These are phyloP conservation scores for Suillus brevipes DNA, from an alignment of 768 basidiomycete species.

Conservation along the genomic window DNA sequence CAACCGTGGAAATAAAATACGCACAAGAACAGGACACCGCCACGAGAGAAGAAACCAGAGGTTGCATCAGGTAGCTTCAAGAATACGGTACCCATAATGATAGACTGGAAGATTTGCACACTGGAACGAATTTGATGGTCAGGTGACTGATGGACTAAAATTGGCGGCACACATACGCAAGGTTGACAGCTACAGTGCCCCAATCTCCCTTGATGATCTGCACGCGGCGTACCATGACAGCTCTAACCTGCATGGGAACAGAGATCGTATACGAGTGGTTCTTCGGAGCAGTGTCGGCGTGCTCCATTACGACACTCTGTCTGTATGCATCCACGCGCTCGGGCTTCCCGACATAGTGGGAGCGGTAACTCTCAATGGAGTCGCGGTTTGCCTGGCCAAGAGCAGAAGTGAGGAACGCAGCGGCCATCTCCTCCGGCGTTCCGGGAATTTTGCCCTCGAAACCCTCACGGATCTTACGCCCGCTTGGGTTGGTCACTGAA, in stretches of 20 bases:
- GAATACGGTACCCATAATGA: slow-evolving; percentile 75
- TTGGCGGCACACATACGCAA: slow-evolving; percentile 14
- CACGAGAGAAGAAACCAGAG: slow-evolving; percentile 84
- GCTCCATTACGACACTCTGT: slow-evolving; percentile 53
- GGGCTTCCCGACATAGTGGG: slow-evolving; percentile 47
- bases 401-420: slow-evolving; percentile 44
- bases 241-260: slow-evolving; percentile 45
- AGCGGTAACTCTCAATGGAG: slow-evolving; percentile 51
- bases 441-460: slow-evolving; percentile 30
- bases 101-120: slow-evolving; percentile 38
- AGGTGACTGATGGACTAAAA: background rate
- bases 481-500: slow-evolving; percentile 60
- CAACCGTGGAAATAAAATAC: slow-evolving; percentile 36
- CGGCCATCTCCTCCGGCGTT: slow-evolving; percentile 59
- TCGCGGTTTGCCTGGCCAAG: slow-evolving; percentile 41
- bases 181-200: slow-evolving; percentile 31
- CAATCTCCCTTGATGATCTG: slow-evolving; percentile 46
- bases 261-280: slow-evolving; percentile 50
- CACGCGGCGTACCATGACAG: slow-evolving; percentile 47
- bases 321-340: slow-evolving; percentile 45
- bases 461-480: slow-evolving; percentile 47
- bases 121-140: slow-evolving; percentile 27
- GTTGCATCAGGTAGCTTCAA: slow-evolving; percentile 71
- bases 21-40: slow-evolving; percentile 74
- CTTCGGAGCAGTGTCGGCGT: slow-evolving; percentile 43